phyloP scores from a whole-genome alignment of 2,329 filamentous ascomycete genomes.

The Lasiodiplodia sp. region DNA sequence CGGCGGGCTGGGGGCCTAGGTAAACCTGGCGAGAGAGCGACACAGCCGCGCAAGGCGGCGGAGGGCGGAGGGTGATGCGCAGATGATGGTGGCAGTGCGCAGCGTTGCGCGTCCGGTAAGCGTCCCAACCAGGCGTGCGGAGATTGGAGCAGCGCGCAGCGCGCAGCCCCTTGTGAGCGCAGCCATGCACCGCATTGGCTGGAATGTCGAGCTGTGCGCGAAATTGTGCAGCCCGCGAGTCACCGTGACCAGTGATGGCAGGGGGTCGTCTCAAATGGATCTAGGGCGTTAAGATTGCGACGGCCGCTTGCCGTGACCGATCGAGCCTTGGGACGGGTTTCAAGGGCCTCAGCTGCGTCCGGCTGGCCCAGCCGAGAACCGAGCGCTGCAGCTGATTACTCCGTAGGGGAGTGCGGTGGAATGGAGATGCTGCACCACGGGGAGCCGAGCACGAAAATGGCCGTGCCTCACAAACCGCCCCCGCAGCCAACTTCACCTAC shows the following conservation, averaged over 20 bases:
- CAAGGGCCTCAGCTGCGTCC: conserved; percentile 6
- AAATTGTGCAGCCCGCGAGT: conserved; percentile 23
- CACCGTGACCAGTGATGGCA: conserved; percentile 3
- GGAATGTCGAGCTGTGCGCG: not conserved
- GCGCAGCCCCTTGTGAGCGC: not conserved
- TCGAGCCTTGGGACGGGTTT: conserved; percentile 16
- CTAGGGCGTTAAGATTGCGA: conserved; percentile 20
- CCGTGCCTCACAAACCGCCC: not conserved
- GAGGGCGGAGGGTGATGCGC: conserved; percentile 13
- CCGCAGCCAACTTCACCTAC: conserved; percentile 3
- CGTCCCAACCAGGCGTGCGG: conserved; percentile 8
- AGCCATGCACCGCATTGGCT: conserved; percentile 13
- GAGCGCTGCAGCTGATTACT: conserved; percentile 1
- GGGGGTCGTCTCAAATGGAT: conserved; percentile 6
- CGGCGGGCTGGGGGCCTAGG: conserved; percentile 22
- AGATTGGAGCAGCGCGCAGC: conserved; percentile 21
- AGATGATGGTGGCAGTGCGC: conserved; percentile 29
- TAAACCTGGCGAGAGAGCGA: conserved; percentile 25
- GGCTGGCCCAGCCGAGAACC: not conserved
- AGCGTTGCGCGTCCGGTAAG: conserved; percentile 14
- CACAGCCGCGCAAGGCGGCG: conserved; percentile 6
- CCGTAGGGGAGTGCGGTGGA: not conserved
- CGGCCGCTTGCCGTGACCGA: conserved; percentile 13
- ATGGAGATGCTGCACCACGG: not conserved
- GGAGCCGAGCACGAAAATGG: not conserved